Conservation (phyloP, 805 yeast species). For the Wickerhamomyces hampshirensis region DNA sequence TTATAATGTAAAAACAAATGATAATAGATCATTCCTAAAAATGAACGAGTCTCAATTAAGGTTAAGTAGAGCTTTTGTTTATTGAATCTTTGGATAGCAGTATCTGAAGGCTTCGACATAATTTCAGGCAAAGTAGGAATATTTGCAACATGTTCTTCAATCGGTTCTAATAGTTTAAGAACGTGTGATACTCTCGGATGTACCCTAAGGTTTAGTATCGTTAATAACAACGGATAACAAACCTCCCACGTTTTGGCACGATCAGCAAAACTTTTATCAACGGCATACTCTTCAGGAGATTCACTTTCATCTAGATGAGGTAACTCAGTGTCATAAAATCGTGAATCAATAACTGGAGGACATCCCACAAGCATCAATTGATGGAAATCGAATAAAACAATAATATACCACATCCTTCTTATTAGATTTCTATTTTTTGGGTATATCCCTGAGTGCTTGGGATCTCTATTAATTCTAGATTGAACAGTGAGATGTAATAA, state of each 20-base stretch:
- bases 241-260: conserved; percentile 11
- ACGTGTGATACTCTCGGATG: conserved; percentile 14
- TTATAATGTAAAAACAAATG: conserved; percentile 20
- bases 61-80: conserved; percentile 10
- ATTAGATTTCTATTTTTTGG: conserved; percentile 11
- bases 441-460: conserved; percentile 3
- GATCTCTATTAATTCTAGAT: conserved; percentile 22
- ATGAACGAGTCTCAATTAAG: conserved; percentile 11
- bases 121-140: conserved; percentile 12
- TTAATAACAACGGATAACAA: conserved; percentile 15
- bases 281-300: conserved; percentile 16
- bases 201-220: conserved; percentile 16
- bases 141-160: conserved; percentile 6
- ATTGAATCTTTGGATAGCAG: conserved; percentile 13
- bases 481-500: conserved; percentile 19
- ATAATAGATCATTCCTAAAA: conserved; percentile 19
- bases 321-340: conserved; percentile 20
- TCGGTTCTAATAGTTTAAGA: conserved; percentile 7
- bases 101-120: conserved; percentile 13
- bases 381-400: conserved; percentile 17
- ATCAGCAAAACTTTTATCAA: conserved; percentile 15
- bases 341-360: conserved; percentile 19
- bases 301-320: conserved; percentile 22
- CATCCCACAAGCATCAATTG: conserved; percentile 18
- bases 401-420: conserved; percentile 24